These are phyloP conservation scores for Globisporangium echinulatum DNA, from an alignment of 352 stramenopile species.

Conservation along the genomic window DNA sequence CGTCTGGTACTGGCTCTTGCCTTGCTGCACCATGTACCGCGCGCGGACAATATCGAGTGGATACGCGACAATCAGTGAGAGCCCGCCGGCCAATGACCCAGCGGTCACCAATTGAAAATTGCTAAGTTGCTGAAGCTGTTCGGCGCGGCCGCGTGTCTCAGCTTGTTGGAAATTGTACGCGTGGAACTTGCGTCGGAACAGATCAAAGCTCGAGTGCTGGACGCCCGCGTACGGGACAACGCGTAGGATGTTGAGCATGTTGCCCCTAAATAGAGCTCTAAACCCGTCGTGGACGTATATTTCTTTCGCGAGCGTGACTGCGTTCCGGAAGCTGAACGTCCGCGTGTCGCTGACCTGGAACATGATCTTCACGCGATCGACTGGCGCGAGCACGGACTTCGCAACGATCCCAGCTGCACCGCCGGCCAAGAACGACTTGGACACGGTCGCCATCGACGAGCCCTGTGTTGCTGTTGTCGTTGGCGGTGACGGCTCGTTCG, in stretches of 20 bases:
- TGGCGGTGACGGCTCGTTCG: neutral
- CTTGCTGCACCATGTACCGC: slow-evolving; percentile 85
- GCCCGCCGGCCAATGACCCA: slow-evolving; percentile 59
- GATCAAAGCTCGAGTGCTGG: slow-evolving; percentile 83
- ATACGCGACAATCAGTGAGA: slow-evolving; percentile 73
- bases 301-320: slow-evolving; percentile 38
- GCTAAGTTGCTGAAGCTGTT: slow-evolving; percentile 56
- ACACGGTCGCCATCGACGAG: slow-evolving; percentile 51
- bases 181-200: slow-evolving; percentile 76
- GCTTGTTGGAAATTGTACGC: slow-evolving; percentile 63
- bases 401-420: slow-evolving; percentile 66
- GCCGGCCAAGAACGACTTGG: slow-evolving; percentile 79
- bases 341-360: slow-evolving; percentile 79
- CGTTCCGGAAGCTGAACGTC: slow-evolving; percentile 72
- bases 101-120: slow-evolving; percentile 70
- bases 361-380: slow-evolving; percentile 83
- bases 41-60: slow-evolving; percentile 78
- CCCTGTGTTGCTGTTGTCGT: slow-evolving; percentile 7
- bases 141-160: slow-evolving; percentile 17
- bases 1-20: slow-evolving; percentile 65
- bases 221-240: slow-evolving; percentile 75
- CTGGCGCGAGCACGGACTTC: slow-evolving; percentile 64
- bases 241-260: slow-evolving; percentile 73
- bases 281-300: slow-evolving; percentile 76
- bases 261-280: slow-evolving; percentile 59